Base-by-base conservation (phyloP, 306 rosid species). In the Senna siamea region DNA sequence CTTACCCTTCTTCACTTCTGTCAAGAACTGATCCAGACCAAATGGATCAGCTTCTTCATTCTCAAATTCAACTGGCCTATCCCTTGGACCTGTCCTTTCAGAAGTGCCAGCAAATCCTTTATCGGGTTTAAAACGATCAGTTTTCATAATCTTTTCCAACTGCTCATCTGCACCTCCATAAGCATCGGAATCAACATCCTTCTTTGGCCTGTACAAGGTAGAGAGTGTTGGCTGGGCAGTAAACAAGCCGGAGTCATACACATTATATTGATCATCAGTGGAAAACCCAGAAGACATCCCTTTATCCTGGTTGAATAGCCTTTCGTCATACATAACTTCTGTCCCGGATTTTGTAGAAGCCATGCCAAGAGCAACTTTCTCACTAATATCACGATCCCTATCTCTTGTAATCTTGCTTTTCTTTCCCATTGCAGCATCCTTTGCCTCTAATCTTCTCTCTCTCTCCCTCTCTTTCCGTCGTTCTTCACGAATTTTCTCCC, bases 321-420 rank as follows among this genome's bases (percentile, higher is more conserved):
- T 89, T 50, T 89, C 92, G 69, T 93, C 98, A 78, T 91, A 93
- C 89, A 89, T 93, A 55, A 91, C 94, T 80, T 93, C 96, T 23
- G 91, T 78, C 74, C 90, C 90, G 13, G 84, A 54, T 76, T 92
- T 91, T 0, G 92, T 66, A 17, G 92, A 86, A 52, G 98, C 97
- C 97, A 91, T 76, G 47, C 94, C 96, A 74, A 91, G 98, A 46
- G 98, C 96, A 74, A 93, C 98, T 76, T 93, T 91, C 86, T 93
- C 98, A 70, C 97, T 93, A 9, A 91, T 52, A 82, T 93, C 98
- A 63, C 97, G 93, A 66, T 93, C 98, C 81, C 97, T 82, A 57
- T 93, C 97, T 75, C 98, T 81, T 8, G 97, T 93, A 61, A 91
- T 88, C 86, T 93, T 93, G 78, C 97, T 93, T 74, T 83, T 93